Conservation (phyloP, 352 stramenopile genomes). For the Globisporangium irregulare region DNA sequence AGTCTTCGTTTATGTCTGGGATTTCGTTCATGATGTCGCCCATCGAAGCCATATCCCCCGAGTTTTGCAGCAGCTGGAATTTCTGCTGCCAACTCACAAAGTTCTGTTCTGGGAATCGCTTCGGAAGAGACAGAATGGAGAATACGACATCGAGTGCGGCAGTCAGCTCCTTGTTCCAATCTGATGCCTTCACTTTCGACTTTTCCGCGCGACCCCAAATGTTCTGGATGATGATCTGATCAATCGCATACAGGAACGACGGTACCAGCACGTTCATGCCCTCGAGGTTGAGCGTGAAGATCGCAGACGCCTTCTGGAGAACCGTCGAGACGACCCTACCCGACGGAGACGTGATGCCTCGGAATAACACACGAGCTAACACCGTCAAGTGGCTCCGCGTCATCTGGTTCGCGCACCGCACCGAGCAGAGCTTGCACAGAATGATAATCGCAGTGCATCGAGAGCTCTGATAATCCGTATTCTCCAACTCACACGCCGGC, state of each 20-base stretch:
- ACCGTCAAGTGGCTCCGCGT: constrained; percentile 64
- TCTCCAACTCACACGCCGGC: constrained; percentile 74
- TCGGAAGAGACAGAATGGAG: constrained; percentile 66
- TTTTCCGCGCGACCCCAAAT: constrained; percentile 72
- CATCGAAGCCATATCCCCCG: constrained; percentile 23
- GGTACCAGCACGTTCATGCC: constrained; percentile 79
- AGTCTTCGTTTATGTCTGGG: constrained; percentile 60
- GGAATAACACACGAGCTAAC: constrained; percentile 66
- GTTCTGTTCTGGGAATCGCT: constrained; percentile 68
- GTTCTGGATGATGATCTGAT: constrained; percentile 80
- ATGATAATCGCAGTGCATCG: constrained; percentile 76
- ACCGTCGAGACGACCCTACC: constrained; percentile 80
- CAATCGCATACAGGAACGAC: constrained; percentile 75
- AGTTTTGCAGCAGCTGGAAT: constrained; percentile 24
- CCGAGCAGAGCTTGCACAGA: constrained; percentile 73
- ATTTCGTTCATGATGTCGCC: constrained; percentile 64
- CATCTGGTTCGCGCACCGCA: constrained; percentile 57
- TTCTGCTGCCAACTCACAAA: constrained; percentile 83
- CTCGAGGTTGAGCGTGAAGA: constrained; percentile 80
- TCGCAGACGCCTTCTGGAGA: constrained; percentile 60
- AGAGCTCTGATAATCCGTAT: constrained; percentile 69
- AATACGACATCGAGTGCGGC: constrained; percentile 76
- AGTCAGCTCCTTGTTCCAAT: constrained; percentile 82
- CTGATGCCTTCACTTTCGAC: constrained; percentile 63
- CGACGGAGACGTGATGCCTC: constrained; percentile 68